Evolutionary conservation across 148 eudicot species (phyloP).

Genomic region (Cornus controversa): DNA sequence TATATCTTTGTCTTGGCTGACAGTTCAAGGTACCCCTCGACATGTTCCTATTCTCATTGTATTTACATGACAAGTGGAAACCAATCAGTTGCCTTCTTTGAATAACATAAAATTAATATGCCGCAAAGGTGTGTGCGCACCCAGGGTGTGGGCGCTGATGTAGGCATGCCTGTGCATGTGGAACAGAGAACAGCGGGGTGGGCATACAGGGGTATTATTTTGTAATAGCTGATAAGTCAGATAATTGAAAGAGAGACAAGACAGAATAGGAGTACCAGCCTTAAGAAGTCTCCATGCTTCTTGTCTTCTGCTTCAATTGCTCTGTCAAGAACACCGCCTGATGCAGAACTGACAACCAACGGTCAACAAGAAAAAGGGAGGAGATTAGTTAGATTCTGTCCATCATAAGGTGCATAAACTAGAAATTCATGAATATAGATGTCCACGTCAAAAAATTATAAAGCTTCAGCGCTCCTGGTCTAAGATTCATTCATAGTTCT

Average conservation of each 20-base stretch:
- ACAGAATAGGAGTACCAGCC: conserved; percentile 53
- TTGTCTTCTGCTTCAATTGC: conserved; percentile 87
- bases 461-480: not conserved
- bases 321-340: conserved; percentile 83
- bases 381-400: conserved; percentile 2
- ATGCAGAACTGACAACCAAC: conserved; percentile 57
- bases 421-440: not conserved
- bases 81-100: conserved; percentile 10
- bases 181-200: not conserved
- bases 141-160: not conserved
- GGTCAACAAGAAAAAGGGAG: conserved; percentile 11
- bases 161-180: not conserved
- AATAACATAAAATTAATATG: conserved; percentile 1
- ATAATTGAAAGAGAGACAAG: conserved; percentile 1
- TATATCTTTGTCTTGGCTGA: conserved; percentile 78
- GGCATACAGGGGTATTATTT: not conserved
- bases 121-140: not conserved
- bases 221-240: not conserved
- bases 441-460: not conserved
- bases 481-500: not conserved
- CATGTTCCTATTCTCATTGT: conserved; percentile 53
- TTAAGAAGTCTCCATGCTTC: conserved; percentile 79
- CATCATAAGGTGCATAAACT: not conserved
- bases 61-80: conserved; percentile 2
- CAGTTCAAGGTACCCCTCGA: conserved; percentile 86